Base-by-base conservation (phyloP, 352 stramenopile genomes). In the Phytophthora fragariae region DNA sequence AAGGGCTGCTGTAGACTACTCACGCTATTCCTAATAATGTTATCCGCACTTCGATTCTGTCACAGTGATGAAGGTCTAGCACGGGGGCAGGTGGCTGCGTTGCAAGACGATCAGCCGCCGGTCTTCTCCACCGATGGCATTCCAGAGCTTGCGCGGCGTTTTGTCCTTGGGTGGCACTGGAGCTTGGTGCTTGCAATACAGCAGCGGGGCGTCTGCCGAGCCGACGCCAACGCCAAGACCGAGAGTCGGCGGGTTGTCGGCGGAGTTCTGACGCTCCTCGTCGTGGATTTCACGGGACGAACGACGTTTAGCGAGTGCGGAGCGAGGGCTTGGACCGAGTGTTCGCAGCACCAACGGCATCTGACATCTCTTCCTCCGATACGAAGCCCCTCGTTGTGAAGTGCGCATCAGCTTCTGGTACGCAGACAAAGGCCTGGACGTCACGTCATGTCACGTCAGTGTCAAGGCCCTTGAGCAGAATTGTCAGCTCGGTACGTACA, bases 81-180 rank as follows among this genome's bases (percentile, higher is more conserved):
- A 76, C 4, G 68, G 72, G 44, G 73, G 74, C 21, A 88, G 57
- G 29, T 70, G 66, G 58, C 80, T 90, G 57, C 86, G 86, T 57
- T 92, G 84, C 24, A 92, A 65, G 2, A 88, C 87, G 41, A 92
- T 88, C 47, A 92, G 75, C 29, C 86, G 85, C 3, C 86, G 85
- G 67, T 94, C 84, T 75, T 94, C 85, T 11, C 84, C 87, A 24
- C 85, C 85, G 57, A 92, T 92, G 5, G 84, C 87, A 39, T 94
- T 94, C 87, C 85, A 94, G 56, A 92, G 82, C 46, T 89, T 92
- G 44, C 85, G 79, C 31, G 84, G 85, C 9, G 84, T 94, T 65
- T 91, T 91, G 39, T 81, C 62, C 41, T 89, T 89, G 0, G 79
- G 70, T 12, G 82, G 72, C 57, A 89, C 80, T 9, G 81, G 83